Evolutionary conservation across 495 filamentous ascomycete species (phyloP).

Genomic region (Aspergillus bertholletiae): DNA sequence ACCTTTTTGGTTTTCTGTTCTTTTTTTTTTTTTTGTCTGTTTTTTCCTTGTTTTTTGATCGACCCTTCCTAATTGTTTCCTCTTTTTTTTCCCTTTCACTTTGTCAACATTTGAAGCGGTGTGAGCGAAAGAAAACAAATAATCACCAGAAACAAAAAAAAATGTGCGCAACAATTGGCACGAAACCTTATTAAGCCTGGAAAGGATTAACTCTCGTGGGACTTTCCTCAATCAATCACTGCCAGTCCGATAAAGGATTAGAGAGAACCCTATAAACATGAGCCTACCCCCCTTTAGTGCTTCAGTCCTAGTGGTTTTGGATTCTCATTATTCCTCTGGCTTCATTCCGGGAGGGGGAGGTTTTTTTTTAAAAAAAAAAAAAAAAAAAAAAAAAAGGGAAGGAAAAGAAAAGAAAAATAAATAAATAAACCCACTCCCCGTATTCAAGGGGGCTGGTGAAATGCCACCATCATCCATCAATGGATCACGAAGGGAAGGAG

Average conservation of each 20-base stretch:
- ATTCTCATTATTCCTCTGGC: too few relatives aligned
- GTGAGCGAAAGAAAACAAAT: background rate
- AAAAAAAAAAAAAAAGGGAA: too few relatives aligned
- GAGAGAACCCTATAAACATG: background rate
- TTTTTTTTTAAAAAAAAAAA: background rate
- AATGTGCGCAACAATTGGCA: slow-evolving; percentile 1
- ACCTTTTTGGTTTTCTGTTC: background rate
- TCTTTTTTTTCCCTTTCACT: background rate
- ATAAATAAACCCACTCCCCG: too few relatives aligned
- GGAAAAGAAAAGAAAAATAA: too few relatives aligned
- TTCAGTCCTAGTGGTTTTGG: too few relatives aligned
- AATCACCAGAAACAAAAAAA: background rate
- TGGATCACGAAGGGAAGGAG: too few relatives aligned
- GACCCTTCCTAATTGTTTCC: background rate
- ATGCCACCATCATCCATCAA: too few relatives aligned
- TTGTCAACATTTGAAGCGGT: background rate
- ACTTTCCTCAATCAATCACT: background rate
- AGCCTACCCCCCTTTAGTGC: background rate
- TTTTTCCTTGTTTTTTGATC: too few relatives aligned
- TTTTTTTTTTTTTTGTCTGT: background rate
- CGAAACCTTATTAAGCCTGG: background rate
- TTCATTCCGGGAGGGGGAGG: too few relatives aligned
- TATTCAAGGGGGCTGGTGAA: too few relatives aligned
- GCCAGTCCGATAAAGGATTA: background rate
- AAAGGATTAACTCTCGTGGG: background rate